phyloP scores from a whole-genome alignment of 2,329 filamentous ascomycete genomes.

The Cladosporium sp. region DNA sequence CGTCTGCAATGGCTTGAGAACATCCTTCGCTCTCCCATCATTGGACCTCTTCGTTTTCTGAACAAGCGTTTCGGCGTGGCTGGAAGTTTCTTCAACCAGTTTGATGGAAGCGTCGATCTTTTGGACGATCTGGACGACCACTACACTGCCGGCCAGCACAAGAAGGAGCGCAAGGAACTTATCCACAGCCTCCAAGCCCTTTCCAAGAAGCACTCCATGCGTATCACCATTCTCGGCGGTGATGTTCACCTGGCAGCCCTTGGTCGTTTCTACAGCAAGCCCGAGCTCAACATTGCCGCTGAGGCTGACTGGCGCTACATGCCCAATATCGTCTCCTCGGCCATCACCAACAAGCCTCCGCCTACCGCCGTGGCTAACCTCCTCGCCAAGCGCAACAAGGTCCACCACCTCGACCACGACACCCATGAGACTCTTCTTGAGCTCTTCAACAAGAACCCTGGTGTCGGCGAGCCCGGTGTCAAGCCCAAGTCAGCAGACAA shows the following conservation, averaged over 20 bases:
- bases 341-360: slow-evolving; percentile 68
- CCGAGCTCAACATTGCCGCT: slow-evolving; percentile 56
- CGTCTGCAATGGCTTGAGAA: slow-evolving; percentile 97
- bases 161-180: slow-evolving; percentile 77
- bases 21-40: slow-evolving; percentile 79
- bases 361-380: slow-evolving; percentile 65
- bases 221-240: slow-evolving; percentile 63
- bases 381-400: slow-evolving; percentile 63
- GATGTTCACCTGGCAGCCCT: slow-evolving; percentile 65
- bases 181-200: slow-evolving; percentile 64
- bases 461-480: slow-evolving; percentile 43
- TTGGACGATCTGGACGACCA: slow-evolving; percentile 67
- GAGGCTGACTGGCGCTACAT: slow-evolving; percentile 64
- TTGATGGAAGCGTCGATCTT: slow-evolving; percentile 73
- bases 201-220: slow-evolving; percentile 55
- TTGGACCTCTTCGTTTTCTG: slow-evolving; percentile 83
- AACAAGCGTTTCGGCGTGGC: slow-evolving; percentile 88
- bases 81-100: slow-evolving; percentile 86
- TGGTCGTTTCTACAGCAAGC: slow-evolving; percentile 65
- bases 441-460: slow-evolving; percentile 62
- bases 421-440: slow-evolving; percentile 66
- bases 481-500: slow-evolving; percentile 64
- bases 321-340: slow-evolving; percentile 63
- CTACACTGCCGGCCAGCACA: slow-evolving; percentile 90
- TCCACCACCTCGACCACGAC: slow-evolving; percentile 62